Base-by-base conservation (phyloP, 768 basidiomycete species). In the Coprinopsis strossmayeri region DNA sequence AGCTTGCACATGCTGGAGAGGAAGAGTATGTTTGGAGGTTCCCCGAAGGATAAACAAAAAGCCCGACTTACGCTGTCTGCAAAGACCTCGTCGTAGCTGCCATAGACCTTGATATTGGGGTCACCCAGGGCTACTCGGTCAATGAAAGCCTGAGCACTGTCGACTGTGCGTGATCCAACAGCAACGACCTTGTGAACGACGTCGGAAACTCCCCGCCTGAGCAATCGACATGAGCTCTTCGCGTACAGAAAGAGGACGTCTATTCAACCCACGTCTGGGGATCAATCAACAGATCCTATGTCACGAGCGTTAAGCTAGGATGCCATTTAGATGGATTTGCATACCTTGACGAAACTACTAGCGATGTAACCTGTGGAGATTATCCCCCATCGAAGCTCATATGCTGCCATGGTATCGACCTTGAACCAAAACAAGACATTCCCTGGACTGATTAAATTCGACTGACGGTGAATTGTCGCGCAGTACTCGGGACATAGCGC, bases 341-440 rank as follows among this genome's bases (percentile, higher is more conserved):
- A 49, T 50, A 86, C 89, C 71, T 77, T 79, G 10, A 81, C 76
- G 61, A 92, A 93, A 10, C 61, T 63, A 25, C 68, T 68, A 7
- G 89, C 81, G 50, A 92, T 93, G 17, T 62, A 59, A 25, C 88
- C 89, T 1, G 90, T 91, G 11, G 89, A 87, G 53, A 95, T 84
- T 54, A 93, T 87, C 15, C 91, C 91, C 91, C 91, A 92, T 48
- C 79, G 79, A 46, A 91, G 63, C 68, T 68, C 15, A 25, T 25
- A 24, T 26, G n/a, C 41, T 13, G 23, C n/a, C 44, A 45, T 34
- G 28, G 3, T n/a, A n/a, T n/a, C n/a, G n/a, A n/a, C n/a, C n/a
- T n/a, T n/a, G n/a, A n/a, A n/a, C n/a, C n/a, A n/a, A n/a, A n/a
- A n/a, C n/a, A n/a, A n/a, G n/a, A n/a, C n/a, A n/a, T 7, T 32